phyloP scores from a whole-genome alignment of 352 stramenopile genomes.

The Phytopythium ostracodes region DNA sequence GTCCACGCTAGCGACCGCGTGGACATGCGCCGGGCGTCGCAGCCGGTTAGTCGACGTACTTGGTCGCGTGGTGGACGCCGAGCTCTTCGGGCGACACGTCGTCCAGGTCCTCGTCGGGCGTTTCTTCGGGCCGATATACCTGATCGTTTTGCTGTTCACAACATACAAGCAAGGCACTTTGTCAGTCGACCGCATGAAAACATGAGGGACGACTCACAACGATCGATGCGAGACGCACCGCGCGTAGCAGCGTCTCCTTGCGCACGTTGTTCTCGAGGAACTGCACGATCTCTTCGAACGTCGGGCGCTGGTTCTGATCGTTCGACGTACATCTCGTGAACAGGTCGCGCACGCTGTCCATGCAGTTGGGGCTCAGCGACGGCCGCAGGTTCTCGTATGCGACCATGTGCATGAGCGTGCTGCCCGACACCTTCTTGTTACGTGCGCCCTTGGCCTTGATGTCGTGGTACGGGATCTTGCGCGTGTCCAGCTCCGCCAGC shows the following conservation, averaged over 20 bases:
- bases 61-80: constrained; percentile 75
- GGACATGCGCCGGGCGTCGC: not conserved
- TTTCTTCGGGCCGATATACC: constrained; percentile 10
- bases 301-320: constrained; percentile 67
- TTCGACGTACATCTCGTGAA: constrained; percentile 80
- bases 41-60: constrained; percentile 67
- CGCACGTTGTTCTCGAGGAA: constrained; percentile 82
- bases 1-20: constrained; percentile 1
- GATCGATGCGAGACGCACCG: constrained; percentile 42
- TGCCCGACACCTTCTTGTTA: constrained; percentile 85
- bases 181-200: no score
- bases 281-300: constrained; percentile 85
- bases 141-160: constrained; percentile 18
- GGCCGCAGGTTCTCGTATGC: constrained; percentile 86
- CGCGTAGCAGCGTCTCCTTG: constrained; percentile 79
- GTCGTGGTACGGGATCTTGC: constrained; percentile 87
- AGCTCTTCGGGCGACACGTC: constrained; percentile 78
- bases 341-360: constrained; percentile 75
- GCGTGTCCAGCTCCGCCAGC: constrained; percentile 77
- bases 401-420: constrained; percentile 88
- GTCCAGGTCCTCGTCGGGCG: constrained; percentile 43
- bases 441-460: constrained; percentile 78
- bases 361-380: constrained; percentile 79
- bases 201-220: no score
- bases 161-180: constrained; percentile 4